Evolutionary conservation across 2,329 filamentous ascomycete genomes (phyloP).

Genomic region (Helicocarpus griseus): DNA sequence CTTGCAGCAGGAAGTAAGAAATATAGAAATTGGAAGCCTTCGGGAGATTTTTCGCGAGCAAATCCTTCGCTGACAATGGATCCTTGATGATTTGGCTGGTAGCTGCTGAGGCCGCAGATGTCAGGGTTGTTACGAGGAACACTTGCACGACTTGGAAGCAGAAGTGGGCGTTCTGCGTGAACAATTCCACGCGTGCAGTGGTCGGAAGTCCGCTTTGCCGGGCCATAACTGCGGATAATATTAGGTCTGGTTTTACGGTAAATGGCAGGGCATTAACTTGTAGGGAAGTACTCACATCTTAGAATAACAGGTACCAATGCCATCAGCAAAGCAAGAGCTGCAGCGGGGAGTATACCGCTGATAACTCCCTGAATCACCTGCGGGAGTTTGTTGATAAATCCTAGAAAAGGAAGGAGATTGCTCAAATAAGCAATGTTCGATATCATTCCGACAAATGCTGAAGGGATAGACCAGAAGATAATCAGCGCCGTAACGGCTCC

Average conservation of each 20-base stretch:
- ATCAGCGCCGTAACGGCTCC: constrained; percentile 66
- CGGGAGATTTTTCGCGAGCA: constrained; percentile 68
- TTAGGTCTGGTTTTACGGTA: constrained; percentile 10
- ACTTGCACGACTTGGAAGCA: constrained; percentile 65
- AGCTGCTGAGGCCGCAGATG: constrained; percentile 68
- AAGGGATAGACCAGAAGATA: constrained; percentile 72
- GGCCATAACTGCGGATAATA: constrained; percentile 51
- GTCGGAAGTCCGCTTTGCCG: constrained; percentile 73
- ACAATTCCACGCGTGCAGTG: constrained; percentile 68
- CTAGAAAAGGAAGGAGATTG: constrained; percentile 48
- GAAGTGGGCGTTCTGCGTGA: constrained; percentile 86
- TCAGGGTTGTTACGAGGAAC: constrained; percentile 76
- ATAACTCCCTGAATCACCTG: constrained; percentile 63
- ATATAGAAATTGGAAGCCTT: constrained; percentile 91
- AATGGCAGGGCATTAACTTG: neutral
- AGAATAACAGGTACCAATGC: constrained; percentile 75
- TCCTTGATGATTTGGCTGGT: constrained; percentile 54
- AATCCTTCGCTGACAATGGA: constrained; percentile 52
- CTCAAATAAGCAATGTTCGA: constrained; percentile 69
- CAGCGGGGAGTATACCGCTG: constrained; percentile 70
- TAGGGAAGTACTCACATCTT: constrained; percentile 46
- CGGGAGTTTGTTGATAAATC: constrained; percentile 66
- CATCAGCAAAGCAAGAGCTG: constrained; percentile 75
- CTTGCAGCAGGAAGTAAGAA: constrained; percentile 89
- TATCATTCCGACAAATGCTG: constrained; percentile 74